phyloP scores from a whole-genome alignment of 768 basidiomycete species.

The Rhizopogon rudus region DNA sequence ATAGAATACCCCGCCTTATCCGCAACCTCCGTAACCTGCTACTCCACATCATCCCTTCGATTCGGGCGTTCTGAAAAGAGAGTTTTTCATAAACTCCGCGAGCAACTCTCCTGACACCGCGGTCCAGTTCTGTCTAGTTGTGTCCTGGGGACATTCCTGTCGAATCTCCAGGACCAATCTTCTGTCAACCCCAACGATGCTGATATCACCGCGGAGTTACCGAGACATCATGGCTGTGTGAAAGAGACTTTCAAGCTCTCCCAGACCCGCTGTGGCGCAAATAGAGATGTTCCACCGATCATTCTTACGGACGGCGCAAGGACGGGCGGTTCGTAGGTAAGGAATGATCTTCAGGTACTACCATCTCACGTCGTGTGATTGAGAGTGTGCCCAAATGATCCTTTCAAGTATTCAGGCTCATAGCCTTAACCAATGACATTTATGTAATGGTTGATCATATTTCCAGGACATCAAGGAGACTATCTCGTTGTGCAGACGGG shows the following conservation, averaged over 20 bases:
- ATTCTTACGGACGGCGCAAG: not conserved
- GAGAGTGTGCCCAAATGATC: not conserved
- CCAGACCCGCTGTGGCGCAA: not conserved
- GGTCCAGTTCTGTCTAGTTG: too few species aligned
- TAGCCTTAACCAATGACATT: not conserved
- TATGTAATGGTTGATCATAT: not conserved
- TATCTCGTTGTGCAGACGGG: not conserved
- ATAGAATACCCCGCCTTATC: not conserved
- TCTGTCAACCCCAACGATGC: not conserved
- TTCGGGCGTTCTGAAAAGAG: not conserved
- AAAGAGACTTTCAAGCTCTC: not conserved
- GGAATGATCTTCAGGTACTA: slow-evolving; percentile 1
- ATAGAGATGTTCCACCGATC: not conserved
- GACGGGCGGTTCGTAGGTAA: slow-evolving; percentile 1
- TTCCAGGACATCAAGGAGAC: not conserved
- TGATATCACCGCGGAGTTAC: slow-evolving; percentile 14
- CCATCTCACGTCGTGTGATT: slow-evolving; percentile 4
- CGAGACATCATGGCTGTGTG: slow-evolving; percentile 1
- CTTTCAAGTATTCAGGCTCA: not conserved
- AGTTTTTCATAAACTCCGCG: too few species aligned
- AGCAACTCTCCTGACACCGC: too few species aligned
- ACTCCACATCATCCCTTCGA: not conserved
- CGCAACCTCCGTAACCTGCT: not conserved
- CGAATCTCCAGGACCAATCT: not conserved
- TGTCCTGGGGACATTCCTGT: not conserved